Conservation (phyloP, 2,329 filamentous ascomycete genomes). For the Colletotrichum lupini region DNA sequence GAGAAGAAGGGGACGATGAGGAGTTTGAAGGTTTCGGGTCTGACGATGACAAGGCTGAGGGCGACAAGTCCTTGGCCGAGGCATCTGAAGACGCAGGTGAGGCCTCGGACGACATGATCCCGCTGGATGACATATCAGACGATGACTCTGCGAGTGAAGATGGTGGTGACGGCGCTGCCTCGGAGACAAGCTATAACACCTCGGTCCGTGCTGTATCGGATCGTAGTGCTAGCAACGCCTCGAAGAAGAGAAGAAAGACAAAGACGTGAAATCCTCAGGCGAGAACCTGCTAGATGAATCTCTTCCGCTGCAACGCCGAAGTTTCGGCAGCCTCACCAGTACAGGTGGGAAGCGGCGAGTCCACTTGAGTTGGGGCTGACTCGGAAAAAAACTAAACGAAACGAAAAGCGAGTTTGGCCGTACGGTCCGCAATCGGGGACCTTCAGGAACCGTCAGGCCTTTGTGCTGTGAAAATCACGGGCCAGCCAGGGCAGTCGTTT, state of each 20-base stretch:
- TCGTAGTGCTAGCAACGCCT: constrained; percentile 20
- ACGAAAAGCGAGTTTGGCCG: neutral
- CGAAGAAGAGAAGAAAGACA: constrained; percentile 35
- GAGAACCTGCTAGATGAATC: constrained; percentile 12
- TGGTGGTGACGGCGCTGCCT: constrained; percentile 21
- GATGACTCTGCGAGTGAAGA: constrained; percentile 35
- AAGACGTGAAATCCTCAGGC: constrained; percentile 24
- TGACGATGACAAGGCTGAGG: constrained; percentile 51
- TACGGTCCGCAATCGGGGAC: neutral
- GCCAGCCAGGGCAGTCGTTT: constrained; percentile 1
- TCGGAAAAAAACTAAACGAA: neutral
- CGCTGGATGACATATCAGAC: constrained; percentile 26
- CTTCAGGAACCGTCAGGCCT: neutral
- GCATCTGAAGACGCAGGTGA: constrained; percentile 23
- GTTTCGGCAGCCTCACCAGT: constrained; percentile 24
- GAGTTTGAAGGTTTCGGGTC: constrained; percentile 62
- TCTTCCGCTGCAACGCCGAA: constrained; percentile 20
- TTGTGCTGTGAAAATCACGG: neutral
- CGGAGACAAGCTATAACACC: constrained; percentile 35
- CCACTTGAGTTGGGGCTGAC: neutral
- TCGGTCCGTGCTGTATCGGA: constrained; percentile 32
- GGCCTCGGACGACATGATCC: constrained; percentile 34
- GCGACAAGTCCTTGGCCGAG: constrained; percentile 31
- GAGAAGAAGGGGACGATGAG: constrained; percentile 48
- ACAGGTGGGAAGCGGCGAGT: constrained; percentile 7